These are phyloP conservation scores for Lactarius psammicola DNA, from an alignment of 768 basidiomycete species.

Conservation along the genomic window DNA sequence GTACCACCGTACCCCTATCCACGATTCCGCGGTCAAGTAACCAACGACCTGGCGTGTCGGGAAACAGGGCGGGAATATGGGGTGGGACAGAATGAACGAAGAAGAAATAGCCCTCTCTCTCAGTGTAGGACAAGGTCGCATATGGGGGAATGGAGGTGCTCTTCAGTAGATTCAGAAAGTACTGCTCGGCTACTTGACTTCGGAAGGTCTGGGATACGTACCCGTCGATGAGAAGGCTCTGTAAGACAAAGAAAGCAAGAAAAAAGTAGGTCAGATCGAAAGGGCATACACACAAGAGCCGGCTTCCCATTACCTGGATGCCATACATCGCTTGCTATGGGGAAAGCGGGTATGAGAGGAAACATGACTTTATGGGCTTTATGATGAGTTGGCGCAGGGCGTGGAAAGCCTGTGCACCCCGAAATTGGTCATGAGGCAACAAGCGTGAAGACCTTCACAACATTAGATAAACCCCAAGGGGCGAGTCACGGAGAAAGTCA, in stretches of 20 bases:
- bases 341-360: neutral
- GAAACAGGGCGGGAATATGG: neutral
- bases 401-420: neutral
- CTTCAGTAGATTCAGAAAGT: neutral
- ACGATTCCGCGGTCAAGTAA: neutral
- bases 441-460: neutral
- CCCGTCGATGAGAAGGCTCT: neutral
- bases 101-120: neutral
- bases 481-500: neutral
- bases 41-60: neutral
- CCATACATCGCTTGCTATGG: neutral
- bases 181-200: neutral
- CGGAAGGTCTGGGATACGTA: constrained; percentile 2
- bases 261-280: neutral
- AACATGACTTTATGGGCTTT: neutral
- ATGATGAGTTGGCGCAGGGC: neutral
- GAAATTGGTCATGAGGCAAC: neutral
- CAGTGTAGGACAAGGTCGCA: neutral
- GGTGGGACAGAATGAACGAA: neutral
- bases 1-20: neutral
- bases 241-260: neutral
- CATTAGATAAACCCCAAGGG: neutral
- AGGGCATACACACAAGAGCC: neutral
- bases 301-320: neutral
- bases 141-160: neutral